Evolutionary conservation across 176 grass and related monocot species (phyloP).

Genomic region (Oryza brachyantha): DNA sequence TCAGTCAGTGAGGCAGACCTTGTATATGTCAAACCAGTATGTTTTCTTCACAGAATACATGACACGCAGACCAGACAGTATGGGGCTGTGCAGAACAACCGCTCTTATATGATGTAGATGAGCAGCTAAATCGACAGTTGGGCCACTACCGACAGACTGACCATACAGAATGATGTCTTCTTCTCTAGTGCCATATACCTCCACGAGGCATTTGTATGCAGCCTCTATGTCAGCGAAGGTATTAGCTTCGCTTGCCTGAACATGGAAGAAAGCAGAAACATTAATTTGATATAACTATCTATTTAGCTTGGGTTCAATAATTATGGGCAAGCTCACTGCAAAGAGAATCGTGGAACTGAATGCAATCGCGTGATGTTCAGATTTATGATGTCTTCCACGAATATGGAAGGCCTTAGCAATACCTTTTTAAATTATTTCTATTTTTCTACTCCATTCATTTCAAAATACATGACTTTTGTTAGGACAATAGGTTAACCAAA

Average conservation of each 20-base stretch:
- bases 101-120: conserved; percentile 55
- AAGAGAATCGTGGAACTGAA: conserved; percentile 11
- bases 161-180: conserved; percentile 89
- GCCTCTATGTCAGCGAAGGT: conserved; percentile 89
- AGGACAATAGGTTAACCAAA: too few relatives aligned
- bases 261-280: background rate
- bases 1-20: conserved; percentile 48
- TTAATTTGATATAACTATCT: background rate
- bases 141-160: conserved; percentile 90
- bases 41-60: conserved; percentile 89
- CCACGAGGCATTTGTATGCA: conserved; percentile 76
- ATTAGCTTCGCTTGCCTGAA: conserved; percentile 85
- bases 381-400: background rate
- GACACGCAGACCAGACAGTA: conserved; percentile 87
- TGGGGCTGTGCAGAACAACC: conserved; percentile 79
- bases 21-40: conserved; percentile 98
- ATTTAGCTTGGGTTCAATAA: conserved; percentile 1
- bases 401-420: background rate
- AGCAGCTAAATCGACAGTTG: conserved; percentile 74
- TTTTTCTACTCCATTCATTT: too few relatives aligned
- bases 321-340: conserved; percentile 1
- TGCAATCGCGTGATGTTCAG: background rate
- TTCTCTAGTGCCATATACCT: conserved; percentile 63
- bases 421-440: background rate
- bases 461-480: too few relatives aligned